Evolutionary conservation across 2,329 filamentous ascomycete genomes (phyloP), one percentile per base, ranked within the genome.

Genomic region (Colletotrichum ledebouriae): DNA sequence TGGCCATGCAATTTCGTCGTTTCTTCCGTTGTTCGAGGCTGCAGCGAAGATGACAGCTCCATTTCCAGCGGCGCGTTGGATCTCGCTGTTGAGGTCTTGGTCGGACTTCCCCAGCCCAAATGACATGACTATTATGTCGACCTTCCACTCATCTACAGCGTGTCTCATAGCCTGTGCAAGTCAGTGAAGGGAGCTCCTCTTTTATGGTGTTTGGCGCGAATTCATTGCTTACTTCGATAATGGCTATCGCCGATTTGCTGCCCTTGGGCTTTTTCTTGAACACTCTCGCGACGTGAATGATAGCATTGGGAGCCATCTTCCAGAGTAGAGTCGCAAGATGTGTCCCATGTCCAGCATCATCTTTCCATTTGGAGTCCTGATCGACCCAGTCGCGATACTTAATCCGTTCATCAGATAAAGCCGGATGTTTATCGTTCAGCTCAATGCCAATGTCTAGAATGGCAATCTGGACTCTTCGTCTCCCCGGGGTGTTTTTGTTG

Each of bases 401-500:
- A 2, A 55, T 55, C n/a, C n/a, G 42, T n/a, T n/a, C 42, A 17
- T 17, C 13, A 17, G 12, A 1, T 11, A 17, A 0, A 53, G 3
- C 50, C 25, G 25, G 25, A 25, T 25, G 25, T 1, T 4, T 25
- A 25, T 25, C 25, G 25, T 25, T 25, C 25, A 25, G 25, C 5
- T 53, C 50, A 4, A 53, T 53, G 3, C 33, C 50, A 13, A 9
- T 39, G n/a, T 53, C 33, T 0, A 53, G 2, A 17, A 53, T 53
- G 10, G 50, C 50, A 1, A 53, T 53, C 33, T 15, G 39, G 15
- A 5, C 17, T 37, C 6, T 22, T 25, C 25, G 11, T 10, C 13
- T 4, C 0, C n/a, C 3, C 17, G 13, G 0, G n/a, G 12, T 1
- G 11, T 4, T 0, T 20, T 17, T 0, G 3, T 15, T 0, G 3